These are phyloP conservation scores for Elongisporangium anandrum DNA, from an alignment of 352 stramenopile species.

Conservation along the genomic window DNA sequence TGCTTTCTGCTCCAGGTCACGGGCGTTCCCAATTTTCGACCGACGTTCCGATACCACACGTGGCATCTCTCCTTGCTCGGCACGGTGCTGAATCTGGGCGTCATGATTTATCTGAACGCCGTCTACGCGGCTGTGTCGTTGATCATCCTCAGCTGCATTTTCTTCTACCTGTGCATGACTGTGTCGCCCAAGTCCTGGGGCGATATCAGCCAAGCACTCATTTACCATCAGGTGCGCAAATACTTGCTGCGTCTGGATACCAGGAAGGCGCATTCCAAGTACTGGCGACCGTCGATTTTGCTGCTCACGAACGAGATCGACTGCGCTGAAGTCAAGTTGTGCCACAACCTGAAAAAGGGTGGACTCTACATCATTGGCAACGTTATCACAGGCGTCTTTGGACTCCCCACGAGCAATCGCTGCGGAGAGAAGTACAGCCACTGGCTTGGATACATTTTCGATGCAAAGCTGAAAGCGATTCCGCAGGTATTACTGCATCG, in stretches of 20 bases:
- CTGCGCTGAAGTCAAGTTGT: constrained; percentile 41
- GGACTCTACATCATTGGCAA: constrained; percentile 71
- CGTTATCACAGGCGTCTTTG: constrained; percentile 43
- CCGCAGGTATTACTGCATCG: constrained; percentile 16
- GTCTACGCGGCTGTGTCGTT: constrained; percentile 52
- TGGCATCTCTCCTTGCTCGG: constrained; percentile 63
- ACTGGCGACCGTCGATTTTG: constrained; percentile 72
- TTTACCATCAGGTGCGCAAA: constrained; percentile 84
- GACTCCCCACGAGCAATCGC: constrained; percentile 11
- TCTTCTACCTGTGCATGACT: constrained; percentile 67
- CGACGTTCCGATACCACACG: constrained; percentile 63
- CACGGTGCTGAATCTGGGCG: constrained; percentile 46
- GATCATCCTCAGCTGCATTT: constrained; percentile 46
- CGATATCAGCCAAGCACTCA: constrained; percentile 79
- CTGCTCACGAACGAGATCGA: constrained; percentile 45
- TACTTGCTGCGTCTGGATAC: constrained; percentile 68
- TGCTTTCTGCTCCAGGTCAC: constrained; percentile 73
- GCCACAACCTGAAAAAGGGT: constrained; percentile 78
- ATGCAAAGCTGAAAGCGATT: constrained; percentile 49
- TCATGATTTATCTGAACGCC: constrained; percentile 79
- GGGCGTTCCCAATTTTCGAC: constrained; percentile 76
- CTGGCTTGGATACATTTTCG: constrained; percentile 45
- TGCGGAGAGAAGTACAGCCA: constrained; percentile 8
- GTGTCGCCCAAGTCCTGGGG: constrained; percentile 54
- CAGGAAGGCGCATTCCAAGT: constrained; percentile 69